These are phyloP conservation scores for Aureobasidium lini DNA, from an alignment of 2,329 filamentous ascomycete genomes.

Conservation along the genomic window DNA sequence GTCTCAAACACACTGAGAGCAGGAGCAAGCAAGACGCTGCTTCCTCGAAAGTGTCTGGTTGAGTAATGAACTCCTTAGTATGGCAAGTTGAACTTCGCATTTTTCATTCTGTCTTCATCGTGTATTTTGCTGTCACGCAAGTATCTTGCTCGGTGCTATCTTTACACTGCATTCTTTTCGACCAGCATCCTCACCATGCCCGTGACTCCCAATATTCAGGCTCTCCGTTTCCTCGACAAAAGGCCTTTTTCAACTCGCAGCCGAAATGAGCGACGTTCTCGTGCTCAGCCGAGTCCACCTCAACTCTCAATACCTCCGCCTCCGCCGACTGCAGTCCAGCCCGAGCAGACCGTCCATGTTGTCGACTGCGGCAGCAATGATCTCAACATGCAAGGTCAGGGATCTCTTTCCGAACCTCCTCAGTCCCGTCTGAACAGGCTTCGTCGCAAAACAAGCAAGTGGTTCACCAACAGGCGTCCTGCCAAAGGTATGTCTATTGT, in stretches of 20 bases:
- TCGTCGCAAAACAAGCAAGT: not conserved
- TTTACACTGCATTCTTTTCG: slow-evolving; percentile 8
- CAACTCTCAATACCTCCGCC: not conserved
- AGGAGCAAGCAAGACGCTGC: slow-evolving; percentile 1
- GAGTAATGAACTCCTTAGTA: not conserved
- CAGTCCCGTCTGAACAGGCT: not conserved
- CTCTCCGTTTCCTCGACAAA: not conserved
- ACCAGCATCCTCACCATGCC: slow-evolving; percentile 1
- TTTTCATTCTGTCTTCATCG: not conserved
- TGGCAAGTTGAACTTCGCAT: not conserved
- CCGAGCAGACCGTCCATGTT: not conserved
- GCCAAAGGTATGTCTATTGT: not conserved
- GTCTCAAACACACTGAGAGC: not conserved
- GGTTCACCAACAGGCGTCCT: not conserved
- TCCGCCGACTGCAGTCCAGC: not conserved
- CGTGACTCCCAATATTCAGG: not conserved
- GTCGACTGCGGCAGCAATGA: not conserved
- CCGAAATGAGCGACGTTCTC: not conserved
- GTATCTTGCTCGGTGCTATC: not conserved
- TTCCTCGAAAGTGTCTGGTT: not conserved
- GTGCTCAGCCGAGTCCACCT: not conserved
- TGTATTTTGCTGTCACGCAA: not conserved
- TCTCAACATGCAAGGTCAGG: not conserved
- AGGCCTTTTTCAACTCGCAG: not conserved
- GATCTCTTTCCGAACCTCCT: not conserved